phyloP scores from a whole-genome alignment of 2,329 filamentous ascomycete genomes.

The Talaromyces sp. region DNA sequence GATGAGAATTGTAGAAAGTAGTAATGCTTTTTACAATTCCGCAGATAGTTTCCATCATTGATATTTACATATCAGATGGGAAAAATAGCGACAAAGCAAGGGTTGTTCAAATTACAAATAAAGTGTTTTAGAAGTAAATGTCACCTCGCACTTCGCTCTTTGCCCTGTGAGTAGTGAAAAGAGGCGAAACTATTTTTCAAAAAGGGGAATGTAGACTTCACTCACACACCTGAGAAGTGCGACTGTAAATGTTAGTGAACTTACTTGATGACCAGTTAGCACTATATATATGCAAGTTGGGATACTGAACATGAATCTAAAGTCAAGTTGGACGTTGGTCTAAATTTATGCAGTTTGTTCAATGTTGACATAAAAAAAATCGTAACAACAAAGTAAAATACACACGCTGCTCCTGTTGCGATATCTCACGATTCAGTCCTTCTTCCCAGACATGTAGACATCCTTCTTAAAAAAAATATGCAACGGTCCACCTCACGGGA shows the following conservation, averaged over 20 bases:
- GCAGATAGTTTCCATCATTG: not conserved
- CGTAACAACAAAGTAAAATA: conserved; percentile 11
- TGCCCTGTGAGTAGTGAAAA: no score
- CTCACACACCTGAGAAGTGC: no score
- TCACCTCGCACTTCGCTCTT: no score
- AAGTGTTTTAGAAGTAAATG: no score
- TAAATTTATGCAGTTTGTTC: conserved; percentile 2
- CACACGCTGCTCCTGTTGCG: conserved; percentile 10
- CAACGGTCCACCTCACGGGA: conserved; percentile 2
- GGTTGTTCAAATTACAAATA: no score
- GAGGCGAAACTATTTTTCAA: no score
- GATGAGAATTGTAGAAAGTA: not conserved
- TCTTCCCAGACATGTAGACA: conserved; percentile 7
- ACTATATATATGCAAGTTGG: not conserved
- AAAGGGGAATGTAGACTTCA: no score
- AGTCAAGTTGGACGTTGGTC: not conserved
- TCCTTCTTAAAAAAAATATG: not conserved
- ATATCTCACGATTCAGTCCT: conserved; percentile 1
- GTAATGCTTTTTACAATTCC: not conserved
- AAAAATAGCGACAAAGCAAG: no score
- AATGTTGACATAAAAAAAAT: conserved; percentile 7
- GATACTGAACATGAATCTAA: not conserved
- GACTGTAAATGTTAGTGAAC: no score
- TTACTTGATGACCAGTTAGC: no score
- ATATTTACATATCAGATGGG: not conserved